Conservation (phyloP, 306 rosid genomes). For the Coriaria nepalensis region DNA sequence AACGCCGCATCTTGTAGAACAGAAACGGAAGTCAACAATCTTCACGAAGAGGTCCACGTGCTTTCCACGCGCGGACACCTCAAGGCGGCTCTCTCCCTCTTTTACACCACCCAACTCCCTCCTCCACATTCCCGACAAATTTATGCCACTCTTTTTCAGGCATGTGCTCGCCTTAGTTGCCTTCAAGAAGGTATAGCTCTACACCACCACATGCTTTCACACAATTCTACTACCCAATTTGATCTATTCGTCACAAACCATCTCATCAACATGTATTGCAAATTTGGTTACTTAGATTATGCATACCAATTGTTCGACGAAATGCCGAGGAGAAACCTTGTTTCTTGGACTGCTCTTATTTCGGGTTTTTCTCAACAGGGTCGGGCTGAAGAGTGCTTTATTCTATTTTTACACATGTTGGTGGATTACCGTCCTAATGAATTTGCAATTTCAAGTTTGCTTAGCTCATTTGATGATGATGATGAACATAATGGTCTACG, state of each 20-base stretch:
- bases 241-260: constrained; percentile 59
- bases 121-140: constrained; percentile 31
- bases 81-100: constrained; percentile 40
- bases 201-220: constrained; percentile 45
- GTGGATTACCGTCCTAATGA: constrained; percentile 44
- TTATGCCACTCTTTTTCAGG: constrained; percentile 58
- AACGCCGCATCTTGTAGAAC: no score
- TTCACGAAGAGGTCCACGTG: constrained; percentile 17
- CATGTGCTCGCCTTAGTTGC: constrained; percentile 41
- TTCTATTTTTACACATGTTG: constrained; percentile 45
- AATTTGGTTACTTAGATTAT: constrained; percentile 34
- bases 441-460: constrained; percentile 68
- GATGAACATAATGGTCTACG: constrained; percentile 14
- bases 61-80: constrained; percentile 41
- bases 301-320: constrained; percentile 47
- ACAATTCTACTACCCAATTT: constrained; percentile 19
- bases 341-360: constrained; percentile 80
- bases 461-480: constrained; percentile 29
- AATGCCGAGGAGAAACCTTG: constrained; percentile 53
- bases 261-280: constrained; percentile 64
- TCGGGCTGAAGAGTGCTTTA: constrained; percentile 25
- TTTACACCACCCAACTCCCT: constrained; percentile 21
- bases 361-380: constrained; percentile 54
- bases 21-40: constrained; percentile 3
- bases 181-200: constrained; percentile 48